Conservation (phyloP, 495 filamentous ascomycete genomes). For the Penicillium paradoxum region DNA sequence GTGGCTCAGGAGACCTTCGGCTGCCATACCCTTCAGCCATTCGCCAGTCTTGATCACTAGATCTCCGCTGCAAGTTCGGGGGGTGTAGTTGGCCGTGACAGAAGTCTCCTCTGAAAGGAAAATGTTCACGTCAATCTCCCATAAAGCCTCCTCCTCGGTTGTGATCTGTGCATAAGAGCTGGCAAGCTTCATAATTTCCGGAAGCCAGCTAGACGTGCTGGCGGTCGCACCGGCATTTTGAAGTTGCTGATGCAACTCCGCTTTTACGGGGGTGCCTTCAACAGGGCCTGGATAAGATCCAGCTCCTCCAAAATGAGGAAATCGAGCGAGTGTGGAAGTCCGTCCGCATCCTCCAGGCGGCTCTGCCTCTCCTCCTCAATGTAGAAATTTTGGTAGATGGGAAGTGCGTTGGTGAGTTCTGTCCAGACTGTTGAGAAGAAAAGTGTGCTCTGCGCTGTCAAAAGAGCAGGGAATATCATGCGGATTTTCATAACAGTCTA, state of each 20-base stretch:
- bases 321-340: conserved; percentile 92
- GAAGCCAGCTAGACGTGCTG: conserved; percentile 59
- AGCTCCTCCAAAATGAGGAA: conserved; percentile 88
- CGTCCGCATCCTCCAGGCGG: conserved; percentile 82
- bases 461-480: conserved; percentile 71
- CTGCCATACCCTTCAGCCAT: conserved; percentile 66
- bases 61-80: conserved; percentile 85
- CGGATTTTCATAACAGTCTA: conserved; percentile 88
- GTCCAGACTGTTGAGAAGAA: conserved; percentile 85
- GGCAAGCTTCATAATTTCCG: conserved; percentile 76
- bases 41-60: conserved; percentile 89
- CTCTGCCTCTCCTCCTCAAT: conserved; percentile 80
- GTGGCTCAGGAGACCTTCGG: conserved; percentile 69
- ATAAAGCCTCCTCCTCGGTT: conserved; percentile 85
- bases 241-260: conserved; percentile 73
- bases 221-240: conserved; percentile 53
- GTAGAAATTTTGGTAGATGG: conserved; percentile 72
- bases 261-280: conserved; percentile 81
- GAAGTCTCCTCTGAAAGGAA: conserved; percentile 94
- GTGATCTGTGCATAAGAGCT: conserved; percentile 87
- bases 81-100: conserved; percentile 94
- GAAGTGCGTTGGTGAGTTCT: conserved; percentile 67
- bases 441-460: conserved; percentile 69
- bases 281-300: conserved; percentile 83
- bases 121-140: conserved; percentile 93